Percentiles rank a stretch among this genome's conserved stretches.
phyloP scores from a whole-genome alignment of 2,329 filamentous ascomycete species.

The Ophiostoma ips region DNA sequence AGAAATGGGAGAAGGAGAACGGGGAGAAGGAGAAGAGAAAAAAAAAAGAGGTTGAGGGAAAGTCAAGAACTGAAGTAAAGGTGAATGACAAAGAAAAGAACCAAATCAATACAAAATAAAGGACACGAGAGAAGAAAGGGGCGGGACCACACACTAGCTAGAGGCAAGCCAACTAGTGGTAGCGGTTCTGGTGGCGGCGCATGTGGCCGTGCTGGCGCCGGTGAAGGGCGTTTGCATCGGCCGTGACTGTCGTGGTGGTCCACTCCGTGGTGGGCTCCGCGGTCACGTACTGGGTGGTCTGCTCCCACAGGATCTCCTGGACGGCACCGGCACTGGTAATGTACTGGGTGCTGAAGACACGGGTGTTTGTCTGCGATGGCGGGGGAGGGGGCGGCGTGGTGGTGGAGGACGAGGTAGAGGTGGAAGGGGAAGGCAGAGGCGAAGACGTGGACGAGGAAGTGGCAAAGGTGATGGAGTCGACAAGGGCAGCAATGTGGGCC shows the following conservation, averaged over 20 bases:
- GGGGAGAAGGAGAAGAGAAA: not conserved
- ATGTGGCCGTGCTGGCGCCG: constrained; percentile 21
- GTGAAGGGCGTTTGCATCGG: constrained; percentile 17
- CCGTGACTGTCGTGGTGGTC: constrained; percentile 21
- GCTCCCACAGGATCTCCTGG: constrained; percentile 42
- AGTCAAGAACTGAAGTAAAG: constrained; percentile 2
- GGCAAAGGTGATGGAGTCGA: not conserved
- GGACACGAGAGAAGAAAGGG: no score
- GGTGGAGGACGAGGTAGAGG: constrained; percentile 1
- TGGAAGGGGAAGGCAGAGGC: constrained; percentile 6
- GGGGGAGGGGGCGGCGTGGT: constrained; percentile 18
- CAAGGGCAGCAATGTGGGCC: constrained; percentile 3
- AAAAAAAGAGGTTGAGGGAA: not conserved
- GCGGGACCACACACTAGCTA: no score
- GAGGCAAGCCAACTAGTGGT: not conserved
- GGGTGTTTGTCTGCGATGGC: constrained; percentile 15
- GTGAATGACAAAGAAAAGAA: constrained; percentile 1
- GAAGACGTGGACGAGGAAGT: not conserved
- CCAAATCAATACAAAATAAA: not conserved
- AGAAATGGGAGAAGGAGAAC: not conserved
- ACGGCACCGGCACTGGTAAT: constrained; percentile 36
- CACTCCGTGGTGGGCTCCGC: constrained; percentile 26
- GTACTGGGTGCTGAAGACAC: constrained; percentile 37
- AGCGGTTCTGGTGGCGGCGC: constrained; percentile 21
- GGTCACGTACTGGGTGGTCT: constrained; percentile 38